A percentile compares a stretch with the other conserved stretches of the same genome.
These are phyloP conservation scores for Stereocaulon alpinum DNA, from an alignment of 495 filamentous ascomycete genomes.

Conservation along the genomic window DNA sequence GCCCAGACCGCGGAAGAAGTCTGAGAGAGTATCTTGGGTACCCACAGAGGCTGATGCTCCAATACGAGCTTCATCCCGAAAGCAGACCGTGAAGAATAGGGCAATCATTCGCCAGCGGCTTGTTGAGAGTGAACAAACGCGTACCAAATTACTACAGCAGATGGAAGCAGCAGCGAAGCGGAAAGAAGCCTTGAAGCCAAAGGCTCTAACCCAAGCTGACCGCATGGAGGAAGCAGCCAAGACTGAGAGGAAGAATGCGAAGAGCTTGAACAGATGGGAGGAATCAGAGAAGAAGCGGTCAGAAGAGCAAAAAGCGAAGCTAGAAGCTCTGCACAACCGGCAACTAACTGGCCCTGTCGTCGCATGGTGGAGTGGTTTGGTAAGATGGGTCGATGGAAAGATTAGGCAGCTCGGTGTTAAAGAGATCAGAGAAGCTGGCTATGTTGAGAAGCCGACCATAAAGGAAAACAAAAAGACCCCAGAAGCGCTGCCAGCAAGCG, in stretches of 20 bases:
- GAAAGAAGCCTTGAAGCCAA: slow-evolving; percentile 64
- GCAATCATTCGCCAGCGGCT: slow-evolving; percentile 71
- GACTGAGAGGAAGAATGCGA: slow-evolving; percentile 74
- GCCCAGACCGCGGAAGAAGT: slow-evolving; percentile 75
- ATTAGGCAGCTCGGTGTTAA: slow-evolving; percentile 60
- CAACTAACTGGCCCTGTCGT: slow-evolving; percentile 83
- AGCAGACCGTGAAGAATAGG: slow-evolving; percentile 75
- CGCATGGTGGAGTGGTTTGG: slow-evolving; percentile 85
- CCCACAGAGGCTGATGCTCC: slow-evolving; percentile 70
- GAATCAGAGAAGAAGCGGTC: slow-evolving; percentile 76
- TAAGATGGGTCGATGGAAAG: slow-evolving; percentile 64
- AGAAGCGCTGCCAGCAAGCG: neutral
- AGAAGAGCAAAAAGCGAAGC: slow-evolving; percentile 67
- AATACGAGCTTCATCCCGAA: slow-evolving; percentile 69
- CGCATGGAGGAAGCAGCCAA: slow-evolving; percentile 72
- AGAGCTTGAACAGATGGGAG: slow-evolving; percentile 91
- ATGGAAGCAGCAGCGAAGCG: slow-evolving; percentile 83
- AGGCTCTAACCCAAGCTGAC: slow-evolving; percentile 81
- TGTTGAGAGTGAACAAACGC: slow-evolving; percentile 69
- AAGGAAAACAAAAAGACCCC: neutral
- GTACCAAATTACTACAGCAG: slow-evolving; percentile 63
- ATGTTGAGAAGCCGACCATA: slow-evolving; percentile 16
- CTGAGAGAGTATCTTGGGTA: slow-evolving; percentile 82
- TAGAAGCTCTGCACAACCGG: slow-evolving; percentile 75
- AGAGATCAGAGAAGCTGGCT: slow-evolving; percentile 24